A percentile compares a stretch with the other conserved stretches of the same genome.
Conservation (phyloP, 1,139 yeast genomes). For the Eremothecium cymbalariae region DNA sequence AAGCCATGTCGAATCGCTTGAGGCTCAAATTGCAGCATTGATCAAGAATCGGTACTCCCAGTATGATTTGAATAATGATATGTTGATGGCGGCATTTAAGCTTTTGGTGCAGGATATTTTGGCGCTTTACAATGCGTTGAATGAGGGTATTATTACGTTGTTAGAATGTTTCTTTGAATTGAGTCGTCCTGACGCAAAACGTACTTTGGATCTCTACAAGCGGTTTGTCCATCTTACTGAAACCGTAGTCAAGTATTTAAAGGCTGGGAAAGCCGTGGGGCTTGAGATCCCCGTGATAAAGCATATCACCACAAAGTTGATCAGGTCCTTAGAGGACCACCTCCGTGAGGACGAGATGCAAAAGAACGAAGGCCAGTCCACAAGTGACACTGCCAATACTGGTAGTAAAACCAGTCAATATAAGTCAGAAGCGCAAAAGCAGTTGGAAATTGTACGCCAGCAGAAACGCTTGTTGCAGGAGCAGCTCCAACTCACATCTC, state of each 20-base stretch:
- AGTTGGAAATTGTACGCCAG: conserved; percentile 24
- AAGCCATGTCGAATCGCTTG: conserved; percentile 72
- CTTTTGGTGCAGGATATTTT: conserved; percentile 80
- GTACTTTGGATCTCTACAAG: conserved; percentile 77
- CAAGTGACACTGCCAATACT: conserved; percentile 6
- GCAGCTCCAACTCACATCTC: conserved; percentile 13
- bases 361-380: conserved; percentile 13
- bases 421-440: conserved; percentile 18
- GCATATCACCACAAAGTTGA: conserved; percentile 93
- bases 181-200: conserved; percentile 75
- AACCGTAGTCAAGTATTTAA: conserved; percentile 76
- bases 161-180: conserved; percentile 93
- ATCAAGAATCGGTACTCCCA: conserved; percentile 71
- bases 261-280: conserved; percentile 86
- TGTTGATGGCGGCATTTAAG: conserved; percentile 75
- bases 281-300: conserved; percentile 90
- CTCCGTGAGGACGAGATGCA: conserved; percentile 33
- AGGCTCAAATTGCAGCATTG: conserved; percentile 68
- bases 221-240: conserved; percentile 80
- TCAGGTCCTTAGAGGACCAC: conserved; percentile 81
- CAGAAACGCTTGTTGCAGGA: conserved; percentile 20
- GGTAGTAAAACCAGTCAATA: conserved; percentile 12
- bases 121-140: conserved; percentile 75
- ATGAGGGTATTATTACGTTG: conserved; percentile 90
- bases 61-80: conserved; percentile 62